Base-by-base conservation (phyloP, 148 eudicot genomes). In the Rhododendron griersonianum region DNA sequence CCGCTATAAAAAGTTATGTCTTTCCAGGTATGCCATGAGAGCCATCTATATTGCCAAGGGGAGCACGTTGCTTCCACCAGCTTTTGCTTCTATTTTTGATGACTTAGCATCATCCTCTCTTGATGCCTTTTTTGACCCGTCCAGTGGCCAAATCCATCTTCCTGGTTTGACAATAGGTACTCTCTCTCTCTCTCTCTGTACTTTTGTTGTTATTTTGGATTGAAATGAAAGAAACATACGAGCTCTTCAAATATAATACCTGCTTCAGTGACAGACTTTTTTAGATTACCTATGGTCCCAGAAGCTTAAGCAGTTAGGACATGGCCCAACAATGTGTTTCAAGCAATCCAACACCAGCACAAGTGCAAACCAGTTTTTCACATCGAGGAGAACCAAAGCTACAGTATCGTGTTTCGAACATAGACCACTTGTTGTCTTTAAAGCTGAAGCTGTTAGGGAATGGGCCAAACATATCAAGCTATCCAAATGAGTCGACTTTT, bases 41-140 rank as follows among this genome's bases (percentile, higher is more conserved):
- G 98, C 99, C 85, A 89, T 98, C 88, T 98, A 98, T 84, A 94
- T 98, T 88, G 99, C 98, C 53, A 98, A 98, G 86, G 99, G 99
- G 94, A 98, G 98, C 90, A 88, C 91, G 37, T 90, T 98, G 90
- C 98, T 98, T 83, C 99, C 99, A 44, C 99, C 99, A 86, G 89
- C 93, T 85, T 98, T 98, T 87, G 96, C 98, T 86, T 98, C 99
- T 77, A 93, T 93, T 85, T 98, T 98, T 81, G 99, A 98, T 88
- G 99, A 98, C 94, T 84, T 91, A 85, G 95, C 99, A 86, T 98
- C 99, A 23, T 98, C 99, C 67, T 95, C 98, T 81, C 93, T 98
- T 41, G 99, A 98, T 91, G 98, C 93, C 81, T 98, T 93, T 88
- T 98, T 98, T 92, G 99, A 98, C 89, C 98, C 99, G 85, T 94